Conservation (phyloP, 108 stramenopile genomes). For the Conticribra weissflogii region DNA sequence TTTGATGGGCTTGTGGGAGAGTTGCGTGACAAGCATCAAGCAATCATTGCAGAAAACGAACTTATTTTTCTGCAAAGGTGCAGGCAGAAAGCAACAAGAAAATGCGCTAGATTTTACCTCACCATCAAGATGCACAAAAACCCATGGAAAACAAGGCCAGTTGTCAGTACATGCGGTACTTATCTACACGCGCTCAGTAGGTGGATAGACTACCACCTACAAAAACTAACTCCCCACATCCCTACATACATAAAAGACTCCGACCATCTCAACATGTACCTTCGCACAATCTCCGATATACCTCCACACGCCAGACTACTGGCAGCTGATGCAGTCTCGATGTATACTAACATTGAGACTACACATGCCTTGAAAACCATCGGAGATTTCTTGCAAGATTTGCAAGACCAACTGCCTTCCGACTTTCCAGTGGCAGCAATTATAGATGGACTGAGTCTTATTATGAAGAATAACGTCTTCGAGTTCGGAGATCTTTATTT, state of each 20-base stretch:
- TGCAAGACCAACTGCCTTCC: neutral
- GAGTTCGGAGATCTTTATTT: neutral
- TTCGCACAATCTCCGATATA: neutral
- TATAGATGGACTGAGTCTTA: neutral
- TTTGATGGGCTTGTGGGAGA: no score
- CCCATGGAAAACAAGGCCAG: neutral
- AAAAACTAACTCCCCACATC: neutral
- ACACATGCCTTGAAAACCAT: slow-evolving; percentile 17
- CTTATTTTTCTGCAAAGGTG: neutral
- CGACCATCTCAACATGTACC: neutral
- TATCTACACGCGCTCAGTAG: neutral
- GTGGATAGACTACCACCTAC: neutral
- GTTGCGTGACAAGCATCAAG: neutral
- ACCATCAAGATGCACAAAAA: neutral
- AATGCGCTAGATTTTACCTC: neutral
- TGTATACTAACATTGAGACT: slow-evolving; percentile 42
- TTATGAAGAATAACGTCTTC: slow-evolving; percentile 33
- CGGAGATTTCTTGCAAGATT: neutral
- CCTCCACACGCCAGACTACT: slow-evolving; percentile 17
- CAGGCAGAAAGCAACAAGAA: neutral
- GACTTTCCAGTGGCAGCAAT: slow-evolving; percentile 10
- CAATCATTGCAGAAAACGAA: neutral
- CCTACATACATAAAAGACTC: neutral
- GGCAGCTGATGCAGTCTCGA: slow-evolving; percentile 23
- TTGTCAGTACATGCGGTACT: neutral